Evolutionary conservation across 768 basidiomycete species (phyloP).

Genomic region (Mycena maculata): DNA sequence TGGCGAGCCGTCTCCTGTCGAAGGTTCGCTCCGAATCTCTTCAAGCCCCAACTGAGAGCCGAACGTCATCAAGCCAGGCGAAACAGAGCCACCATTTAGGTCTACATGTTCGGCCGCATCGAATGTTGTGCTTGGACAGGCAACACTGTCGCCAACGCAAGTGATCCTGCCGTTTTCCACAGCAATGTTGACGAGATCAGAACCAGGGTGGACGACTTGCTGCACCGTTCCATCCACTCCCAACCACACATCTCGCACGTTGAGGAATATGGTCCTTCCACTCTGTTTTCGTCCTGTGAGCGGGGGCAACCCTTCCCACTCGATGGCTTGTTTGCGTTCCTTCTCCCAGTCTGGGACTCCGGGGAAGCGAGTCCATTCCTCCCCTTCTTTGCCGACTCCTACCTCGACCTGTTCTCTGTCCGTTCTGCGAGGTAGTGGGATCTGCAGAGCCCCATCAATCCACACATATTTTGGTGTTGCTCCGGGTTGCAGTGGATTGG

Average conservation of each 20-base stretch:
- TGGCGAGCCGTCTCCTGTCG: constrained; percentile 71
- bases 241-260: constrained; percentile 68
- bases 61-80: constrained; percentile 73
- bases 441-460: constrained; percentile 87
- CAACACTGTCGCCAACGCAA: constrained; percentile 54
- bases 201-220: constrained; percentile 42
- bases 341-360: constrained; percentile 71
- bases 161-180: constrained; percentile 63
- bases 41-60: constrained; percentile 81
- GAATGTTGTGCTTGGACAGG: constrained; percentile 42
- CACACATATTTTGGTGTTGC: constrained; percentile 82
- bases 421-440: constrained; percentile 57
- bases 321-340: constrained; percentile 67
- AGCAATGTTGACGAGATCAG: constrained; percentile 48
- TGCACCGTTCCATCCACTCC: constrained; percentile 47
- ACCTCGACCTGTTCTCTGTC: constrained; percentile 51
- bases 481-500: constrained; percentile 78
- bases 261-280: constrained; percentile 66
- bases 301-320: constrained; percentile 80
- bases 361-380: constrained; percentile 60
- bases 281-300: constrained; percentile 53
- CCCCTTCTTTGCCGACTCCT: constrained; percentile 55
- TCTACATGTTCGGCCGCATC: constrained; percentile 57
- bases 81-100: constrained; percentile 74
- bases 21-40: constrained; percentile 78